Evolutionary conservation across 139 green algal species (phyloP), one percentile per base, ranked within the genome.

Genomic region (Chlamydomonas sphaeroides): DNA sequence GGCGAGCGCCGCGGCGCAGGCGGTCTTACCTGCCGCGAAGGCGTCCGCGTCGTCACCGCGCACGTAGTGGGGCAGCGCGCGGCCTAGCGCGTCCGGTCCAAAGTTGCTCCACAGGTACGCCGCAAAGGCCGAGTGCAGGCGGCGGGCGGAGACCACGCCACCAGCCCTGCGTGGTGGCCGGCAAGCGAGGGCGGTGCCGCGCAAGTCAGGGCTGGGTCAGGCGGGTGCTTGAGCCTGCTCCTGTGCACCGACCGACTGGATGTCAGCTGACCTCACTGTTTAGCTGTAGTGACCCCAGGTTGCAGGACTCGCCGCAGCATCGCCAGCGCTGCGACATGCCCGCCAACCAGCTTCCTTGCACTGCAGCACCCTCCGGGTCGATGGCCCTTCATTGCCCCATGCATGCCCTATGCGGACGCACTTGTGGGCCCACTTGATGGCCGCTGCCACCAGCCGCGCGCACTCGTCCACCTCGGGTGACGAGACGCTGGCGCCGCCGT

Each of bases 351-450:
- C n/a, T n/a, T n/a, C n/a, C n/a, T n/a, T n/a, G n/a, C n/a, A n/a
- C n/a, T n/a, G n/a, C n/a, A n/a, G n/a, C n/a, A n/a, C n/a, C n/a
- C n/a, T n/a, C n/a, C n/a, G n/a, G n/a, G n/a, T n/a, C n/a, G n/a
- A n/a, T n/a, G n/a, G n/a, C n/a, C n/a, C n/a, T n/a, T n/a, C n/a
- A n/a, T n/a, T n/a, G n/a, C n/a, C n/a, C 26, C 56, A 18, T 20
- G 18, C 49, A 56, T 17, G 2, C 49, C 49, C 10, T 3, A 51
- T 11, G 49, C 6, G 32, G 20, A 82, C 86, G 33, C 79, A 87
- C 86, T 88, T 90, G 36, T 89, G 68, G 1, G 83, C 87, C 89
- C 89, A 93, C 59, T 91, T 91, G 45, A 91, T 62, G 0, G 85
- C 72, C 30, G 89, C 62, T 5, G 68, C 68, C 63, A 91, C 80